phyloP scores from a whole-genome alignment of 768 basidiomycete genomes.

The Lentinula detonsa region DNA sequence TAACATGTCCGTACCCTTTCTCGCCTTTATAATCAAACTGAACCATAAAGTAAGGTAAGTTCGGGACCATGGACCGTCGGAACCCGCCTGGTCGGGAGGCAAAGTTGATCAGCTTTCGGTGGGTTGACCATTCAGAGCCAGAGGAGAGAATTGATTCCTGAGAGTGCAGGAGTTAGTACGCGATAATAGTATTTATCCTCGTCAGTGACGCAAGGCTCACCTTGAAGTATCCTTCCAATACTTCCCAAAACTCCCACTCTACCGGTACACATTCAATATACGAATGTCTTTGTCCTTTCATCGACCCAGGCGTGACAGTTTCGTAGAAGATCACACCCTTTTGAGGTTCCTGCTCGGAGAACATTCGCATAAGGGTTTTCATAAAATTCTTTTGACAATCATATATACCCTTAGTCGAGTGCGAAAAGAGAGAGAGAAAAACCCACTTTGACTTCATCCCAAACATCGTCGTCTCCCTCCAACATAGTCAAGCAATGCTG shows the following conservation, averaged over 20 bases:
- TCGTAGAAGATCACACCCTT: slow-evolving; percentile 96
- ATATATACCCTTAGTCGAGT: slow-evolving; percentile 3
- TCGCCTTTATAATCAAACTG: slow-evolving; percentile 98
- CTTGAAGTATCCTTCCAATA: slow-evolving; percentile 91
- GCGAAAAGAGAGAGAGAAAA: neutral
- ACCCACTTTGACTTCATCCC: slow-evolving; percentile 20
- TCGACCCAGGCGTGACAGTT: slow-evolving; percentile 63
- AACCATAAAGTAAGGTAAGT: slow-evolving; percentile 98
- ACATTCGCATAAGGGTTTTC: slow-evolving; percentile 97
- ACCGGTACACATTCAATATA: slow-evolving; percentile 93
- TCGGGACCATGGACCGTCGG: slow-evolving; percentile 91
- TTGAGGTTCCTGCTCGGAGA: slow-evolving; percentile 68
- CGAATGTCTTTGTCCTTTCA: slow-evolving; percentile 88
- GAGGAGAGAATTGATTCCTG: slow-evolving; percentile 92
- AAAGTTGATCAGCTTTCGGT: slow-evolving; percentile 96
- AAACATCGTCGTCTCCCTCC: slow-evolving; percentile 10
- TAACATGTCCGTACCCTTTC: slow-evolving; percentile 97
- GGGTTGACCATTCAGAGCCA: slow-evolving; percentile 97
- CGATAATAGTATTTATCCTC: neutral
- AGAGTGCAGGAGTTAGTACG: neutral
- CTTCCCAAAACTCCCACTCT: slow-evolving; percentile 82
- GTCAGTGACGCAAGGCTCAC: slow-evolving; percentile 28
- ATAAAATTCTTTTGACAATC: slow-evolving; percentile 49
- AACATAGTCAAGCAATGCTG: slow-evolving; percentile 89
- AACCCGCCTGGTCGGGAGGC: slow-evolving; percentile 87